Conservation (phyloP, 805 yeast genomes). For the Peterozyma toletana region DNA sequence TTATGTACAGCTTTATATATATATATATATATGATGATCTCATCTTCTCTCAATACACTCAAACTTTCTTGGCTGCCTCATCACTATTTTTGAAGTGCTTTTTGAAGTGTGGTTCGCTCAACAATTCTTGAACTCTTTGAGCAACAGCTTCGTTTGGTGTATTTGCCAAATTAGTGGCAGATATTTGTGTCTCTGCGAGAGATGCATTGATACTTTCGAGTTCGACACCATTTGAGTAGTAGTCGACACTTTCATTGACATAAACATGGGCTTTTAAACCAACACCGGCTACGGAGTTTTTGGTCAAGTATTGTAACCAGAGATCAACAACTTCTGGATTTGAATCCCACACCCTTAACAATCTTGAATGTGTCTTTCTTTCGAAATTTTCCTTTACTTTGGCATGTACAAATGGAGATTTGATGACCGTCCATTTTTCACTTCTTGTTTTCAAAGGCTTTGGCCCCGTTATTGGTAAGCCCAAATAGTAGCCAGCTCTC, state of each 20-base stretch:
- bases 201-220: conserved; percentile 18
- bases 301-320: conserved; percentile 70
- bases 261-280: conserved; percentile 72
- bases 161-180: conserved; percentile 14
- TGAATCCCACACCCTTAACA: conserved; percentile 74
- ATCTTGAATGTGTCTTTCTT: conserved; percentile 74
- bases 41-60: too few species aligned
- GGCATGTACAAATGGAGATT: conserved; percentile 91
- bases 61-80: conserved; percentile 11
- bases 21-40: neutral
- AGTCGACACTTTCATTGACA: conserved; percentile 41
- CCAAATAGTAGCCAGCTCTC: conserved; percentile 85
- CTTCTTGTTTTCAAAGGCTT: conserved; percentile 60
- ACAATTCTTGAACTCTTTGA: conserved; percentile 60
- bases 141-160: conserved; percentile 42
- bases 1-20: conserved; percentile 1
- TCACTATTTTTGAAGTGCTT: conserved; percentile 30
- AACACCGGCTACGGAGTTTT: conserved; percentile 75
- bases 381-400: conserved; percentile 92
- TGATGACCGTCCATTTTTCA: conserved; percentile 89
- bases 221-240: conserved; percentile 19
- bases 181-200: conserved; percentile 11
- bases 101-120: conserved; percentile 65
- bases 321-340: conserved; percentile 78
- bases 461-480: conserved; percentile 79